Percentiles rank a stretch among this genome's conserved stretches.
Evolutionary conservation across 768 basidiomycete genomes (phyloP).

Genomic region (Pleurotus pulmonarius): DNA sequence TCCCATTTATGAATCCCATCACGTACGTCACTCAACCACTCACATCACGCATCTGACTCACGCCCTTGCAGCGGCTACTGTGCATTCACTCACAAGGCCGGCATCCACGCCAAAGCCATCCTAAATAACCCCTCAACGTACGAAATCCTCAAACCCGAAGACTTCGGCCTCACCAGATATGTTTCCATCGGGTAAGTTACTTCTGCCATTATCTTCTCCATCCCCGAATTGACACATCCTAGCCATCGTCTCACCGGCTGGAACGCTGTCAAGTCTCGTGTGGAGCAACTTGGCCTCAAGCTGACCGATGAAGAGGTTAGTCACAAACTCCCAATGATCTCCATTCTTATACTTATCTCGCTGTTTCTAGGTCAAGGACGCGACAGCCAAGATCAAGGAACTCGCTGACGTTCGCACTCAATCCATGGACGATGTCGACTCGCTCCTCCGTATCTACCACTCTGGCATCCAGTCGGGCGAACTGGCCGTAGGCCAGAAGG

Average conservation of each 20-base stretch:
- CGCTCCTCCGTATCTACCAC: constrained; percentile 93
- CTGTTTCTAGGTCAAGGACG: constrained; percentile 81
- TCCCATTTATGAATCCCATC: constrained; percentile 96
- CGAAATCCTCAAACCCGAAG: constrained; percentile 98
- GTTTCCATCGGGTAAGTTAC: constrained; percentile 85
- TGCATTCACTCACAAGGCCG: constrained; percentile 99
- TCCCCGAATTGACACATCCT: neutral
- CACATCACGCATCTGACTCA: neutral
- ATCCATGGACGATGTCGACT: constrained; percentile 99
- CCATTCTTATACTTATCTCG: neutral
- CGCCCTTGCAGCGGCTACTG: constrained; percentile 78
- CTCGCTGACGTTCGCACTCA: constrained; percentile 97
- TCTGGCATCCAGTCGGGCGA: constrained; percentile 89
- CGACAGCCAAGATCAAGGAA: constrained; percentile 99
- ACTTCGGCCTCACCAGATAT: constrained; percentile 96
- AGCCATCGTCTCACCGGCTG: constrained; percentile 96
- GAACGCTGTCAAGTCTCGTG: constrained; percentile 99
- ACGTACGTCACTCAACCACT: constrained; percentile 46
- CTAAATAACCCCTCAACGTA: constrained; percentile 99
- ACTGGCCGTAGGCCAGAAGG: constrained; percentile 91
- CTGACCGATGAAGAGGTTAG: constrained; percentile 86
- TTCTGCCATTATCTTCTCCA: neutral
- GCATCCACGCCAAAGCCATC: constrained; percentile 99
- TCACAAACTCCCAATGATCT: constrained; percentile 7
- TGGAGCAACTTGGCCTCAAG: constrained; percentile 90